phyloP scores from a whole-genome alignment of 441 rosid species.

The Gossypium davidsonii region DNA sequence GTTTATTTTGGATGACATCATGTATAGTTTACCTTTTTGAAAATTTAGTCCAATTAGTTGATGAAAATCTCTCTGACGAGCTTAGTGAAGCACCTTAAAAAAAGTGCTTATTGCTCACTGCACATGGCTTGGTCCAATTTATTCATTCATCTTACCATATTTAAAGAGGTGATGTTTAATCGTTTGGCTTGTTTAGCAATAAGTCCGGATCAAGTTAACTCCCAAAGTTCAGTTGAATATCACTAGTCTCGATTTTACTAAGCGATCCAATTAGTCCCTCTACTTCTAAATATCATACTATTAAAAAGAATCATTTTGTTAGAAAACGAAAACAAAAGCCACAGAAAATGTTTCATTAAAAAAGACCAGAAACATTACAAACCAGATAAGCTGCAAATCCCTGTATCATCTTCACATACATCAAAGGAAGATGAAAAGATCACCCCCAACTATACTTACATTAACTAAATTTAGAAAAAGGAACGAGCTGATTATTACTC shows the following conservation, averaged over 20 bases:
- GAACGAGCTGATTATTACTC: too few relatives aligned
- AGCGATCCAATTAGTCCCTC: too few relatives aligned
- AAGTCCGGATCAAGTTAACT: too few relatives aligned
- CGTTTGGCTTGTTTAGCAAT: too few relatives aligned
- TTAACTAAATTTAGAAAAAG: not conserved
- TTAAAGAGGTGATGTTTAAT: too few relatives aligned
- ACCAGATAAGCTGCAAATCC: constrained; percentile 3
- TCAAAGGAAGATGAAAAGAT: not conserved
- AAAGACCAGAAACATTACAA: not conserved
- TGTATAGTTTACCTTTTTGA: not conserved
- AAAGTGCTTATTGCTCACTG: not conserved
- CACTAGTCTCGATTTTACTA: too few relatives aligned
- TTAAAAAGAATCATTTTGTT: too few relatives aligned
- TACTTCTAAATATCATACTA: too few relatives aligned
- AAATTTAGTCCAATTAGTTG: not conserved
- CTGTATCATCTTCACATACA: not conserved
- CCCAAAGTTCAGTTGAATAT: too few relatives aligned
- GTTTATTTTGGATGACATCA: not conserved
- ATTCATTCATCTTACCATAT: not conserved
- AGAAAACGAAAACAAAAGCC: not conserved
- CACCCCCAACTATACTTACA: not conserved
- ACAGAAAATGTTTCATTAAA: not conserved
- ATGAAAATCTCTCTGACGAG: not conserved
- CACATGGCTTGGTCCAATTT: not conserved
- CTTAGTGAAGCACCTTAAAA: not conserved